Percentiles rank a stretch among this genome's conserved stretches.
These are phyloP conservation scores for Adansonia digitata DNA, from an alignment of 345 rosid genomes.

Conservation along the genomic window DNA sequence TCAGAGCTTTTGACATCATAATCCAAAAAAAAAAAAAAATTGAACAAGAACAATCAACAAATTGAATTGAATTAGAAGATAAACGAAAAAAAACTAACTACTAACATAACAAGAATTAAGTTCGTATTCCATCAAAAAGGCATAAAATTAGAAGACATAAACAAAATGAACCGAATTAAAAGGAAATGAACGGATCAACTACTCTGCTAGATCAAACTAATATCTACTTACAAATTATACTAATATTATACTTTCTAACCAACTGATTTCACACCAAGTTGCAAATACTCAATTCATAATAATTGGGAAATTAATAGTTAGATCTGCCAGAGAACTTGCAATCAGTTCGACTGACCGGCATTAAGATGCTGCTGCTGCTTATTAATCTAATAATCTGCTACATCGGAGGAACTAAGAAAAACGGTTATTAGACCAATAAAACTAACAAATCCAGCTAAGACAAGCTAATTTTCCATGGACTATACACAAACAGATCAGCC, in stretches of 20 bases:
- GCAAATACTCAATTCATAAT: neutral
- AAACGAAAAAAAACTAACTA: neutral
- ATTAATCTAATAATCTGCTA: too few species aligned
- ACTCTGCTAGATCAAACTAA: neutral
- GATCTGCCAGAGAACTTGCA: neutral
- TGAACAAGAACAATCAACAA: slow-evolving; percentile 6
- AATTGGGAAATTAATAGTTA: neutral
- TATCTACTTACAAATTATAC: neutral
- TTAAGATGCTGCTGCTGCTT: neutral
- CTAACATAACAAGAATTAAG: neutral
- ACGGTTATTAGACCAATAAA: neutral
- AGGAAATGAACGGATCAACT: neutral
- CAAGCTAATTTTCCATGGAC: neutral
- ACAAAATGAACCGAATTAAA: neutral
- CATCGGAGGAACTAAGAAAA: neutral
- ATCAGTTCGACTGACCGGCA: neutral
- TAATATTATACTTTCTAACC: neutral
- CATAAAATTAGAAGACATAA: neutral
- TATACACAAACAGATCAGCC: neutral
- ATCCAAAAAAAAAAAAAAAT: slow-evolving; percentile 2
- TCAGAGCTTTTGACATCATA: slow-evolving; percentile 22
- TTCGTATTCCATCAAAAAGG: neutral
- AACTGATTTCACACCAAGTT: neutral
- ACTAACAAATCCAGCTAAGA: neutral
- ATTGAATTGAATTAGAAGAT: neutral